These are phyloP conservation scores for Diplosphaera chodatii DNA, from an alignment of 139 green algal species.

Conservation along the genomic window DNA sequence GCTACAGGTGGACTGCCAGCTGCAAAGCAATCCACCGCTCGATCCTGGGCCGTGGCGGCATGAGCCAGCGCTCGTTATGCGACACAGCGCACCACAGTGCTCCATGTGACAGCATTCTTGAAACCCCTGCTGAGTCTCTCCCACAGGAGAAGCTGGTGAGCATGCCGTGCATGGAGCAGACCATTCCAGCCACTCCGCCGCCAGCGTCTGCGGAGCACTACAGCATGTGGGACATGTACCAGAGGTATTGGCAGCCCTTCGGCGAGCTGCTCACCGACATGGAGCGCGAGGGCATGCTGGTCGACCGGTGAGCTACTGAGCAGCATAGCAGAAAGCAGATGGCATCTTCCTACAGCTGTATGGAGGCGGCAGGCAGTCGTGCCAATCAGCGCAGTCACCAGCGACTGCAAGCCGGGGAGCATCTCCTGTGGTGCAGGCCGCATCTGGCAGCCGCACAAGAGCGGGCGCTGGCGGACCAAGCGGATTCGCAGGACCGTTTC, in stretches of 20 bases:
- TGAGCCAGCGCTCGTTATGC: no score
- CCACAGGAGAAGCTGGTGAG: conserved; percentile 22
- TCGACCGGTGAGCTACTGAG: conserved; percentile 23
- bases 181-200: conserved; percentile 3
- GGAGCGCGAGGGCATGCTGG: conserved; percentile 70
- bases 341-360: no score
- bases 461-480: conserved; percentile 46
- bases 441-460: conserved; percentile 46
- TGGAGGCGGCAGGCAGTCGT: no score
- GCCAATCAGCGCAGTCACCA: no score
- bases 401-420: no score
- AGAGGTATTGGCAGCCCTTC: conserved; percentile 72
- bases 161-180: conserved; percentile 7
- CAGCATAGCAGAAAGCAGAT: no score
- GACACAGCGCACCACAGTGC: no score
- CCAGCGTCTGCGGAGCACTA: background rate
- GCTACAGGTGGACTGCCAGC: conserved; percentile 6
- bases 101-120: no score
- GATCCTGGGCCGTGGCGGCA: no score
- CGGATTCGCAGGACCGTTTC: conserved; percentile 56
- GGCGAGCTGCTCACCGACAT: conserved; percentile 91
- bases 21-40: no score
- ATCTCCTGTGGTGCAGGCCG: no score
- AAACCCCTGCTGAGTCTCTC: no score
- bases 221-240: conserved; percentile 80